Evolutionary conservation across 2,329 filamentous ascomycete genomes (phyloP), one percentile per base, ranked within the genome.

Genomic region (Stemphylium beticola): DNA sequence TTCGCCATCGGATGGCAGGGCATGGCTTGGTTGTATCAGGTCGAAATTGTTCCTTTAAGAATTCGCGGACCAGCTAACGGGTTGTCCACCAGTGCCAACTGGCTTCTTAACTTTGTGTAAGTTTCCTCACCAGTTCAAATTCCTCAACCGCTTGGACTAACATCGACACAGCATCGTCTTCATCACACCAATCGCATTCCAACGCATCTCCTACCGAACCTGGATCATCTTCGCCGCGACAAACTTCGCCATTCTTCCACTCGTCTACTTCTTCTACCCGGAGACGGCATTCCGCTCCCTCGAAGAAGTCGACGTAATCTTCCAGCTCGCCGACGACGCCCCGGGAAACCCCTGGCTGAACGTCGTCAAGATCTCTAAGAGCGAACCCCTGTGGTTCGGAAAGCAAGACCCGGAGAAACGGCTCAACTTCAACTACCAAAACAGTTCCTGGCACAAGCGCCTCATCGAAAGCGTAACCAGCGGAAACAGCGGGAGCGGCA

Each of bases 51-150:
- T 82, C 91, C 92, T 48, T 84, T 96, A 51, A 89, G 90, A 59
- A 93, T 96, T 77, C 89, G 92, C 70, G 90, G 92, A 20, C 89
- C 91, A 57, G 92, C 92, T 79, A 91, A 96, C 56, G 92, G 85
- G 65, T 83, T 96, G 38, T 93, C 91, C 43, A 96, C 92, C 10
- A 90, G 91, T 65, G 92, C 89, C 73, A 96, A 96, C 84, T 96
- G 92, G 92, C 83, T 95, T 59, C 93, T 73, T 20, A 73, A 72
- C 36, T 73, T 68, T 37, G 49, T 72, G 71, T 71, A 61, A 48
- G 84, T 87, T 85, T 14, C 14, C n/a, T 8, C 9, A 11, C 14
- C 17, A 8, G 3, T 7, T 8, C 11, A 6, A 6, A 2, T 18
- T 14, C 17, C 3, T 33, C 33, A 26, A 11, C 3, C 5, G 14